Evolutionary conservation across 805 yeast genomes (phyloP).

Genomic region (Isabelozyma heimii): DNA sequence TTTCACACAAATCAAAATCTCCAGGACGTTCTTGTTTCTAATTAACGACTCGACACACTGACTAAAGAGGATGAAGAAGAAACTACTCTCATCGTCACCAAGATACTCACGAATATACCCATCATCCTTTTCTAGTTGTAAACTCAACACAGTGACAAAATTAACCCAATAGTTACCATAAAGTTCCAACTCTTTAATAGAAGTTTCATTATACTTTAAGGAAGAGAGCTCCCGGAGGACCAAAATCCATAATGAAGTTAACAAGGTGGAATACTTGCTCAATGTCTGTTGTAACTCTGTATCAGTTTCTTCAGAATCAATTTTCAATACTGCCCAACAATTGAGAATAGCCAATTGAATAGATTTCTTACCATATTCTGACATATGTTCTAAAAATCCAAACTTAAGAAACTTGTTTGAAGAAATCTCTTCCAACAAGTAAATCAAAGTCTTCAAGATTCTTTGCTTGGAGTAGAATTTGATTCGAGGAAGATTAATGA

Average conservation of each 20-base stretch:
- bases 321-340: slow-evolving; percentile 68
- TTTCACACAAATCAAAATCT: slow-evolving; percentile 45
- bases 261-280: slow-evolving; percentile 52
- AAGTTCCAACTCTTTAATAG: slow-evolving; percentile 41
- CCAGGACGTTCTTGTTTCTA: slow-evolving; percentile 42
- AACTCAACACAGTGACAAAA: slow-evolving; percentile 71
- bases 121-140: slow-evolving; percentile 53
- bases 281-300: slow-evolving; percentile 48
- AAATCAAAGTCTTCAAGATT: slow-evolving; percentile 61
- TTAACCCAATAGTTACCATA: slow-evolving; percentile 72
- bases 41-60: slow-evolving; percentile 77
- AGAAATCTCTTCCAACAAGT: slow-evolving; percentile 60
- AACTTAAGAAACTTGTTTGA: slow-evolving; percentile 44
- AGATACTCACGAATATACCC: slow-evolving; percentile 45
- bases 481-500: slow-evolving; percentile 50
- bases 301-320: slow-evolving; percentile 20
- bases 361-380: slow-evolving; percentile 45
- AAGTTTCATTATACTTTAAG: slow-evolving; percentile 49
- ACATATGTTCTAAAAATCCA: slow-evolving; percentile 52
- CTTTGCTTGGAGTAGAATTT: slow-evolving; percentile 44
- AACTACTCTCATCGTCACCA: slow-evolving; percentile 57
- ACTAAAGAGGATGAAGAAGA: slow-evolving; percentile 78
- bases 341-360: slow-evolving; percentile 61
- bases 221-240: slow-evolving; percentile 72
- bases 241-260: slow-evolving; percentile 79